phyloP scores from a whole-genome alignment of 768 basidiomycete species.

The Gloeophyllum trabeum region DNA sequence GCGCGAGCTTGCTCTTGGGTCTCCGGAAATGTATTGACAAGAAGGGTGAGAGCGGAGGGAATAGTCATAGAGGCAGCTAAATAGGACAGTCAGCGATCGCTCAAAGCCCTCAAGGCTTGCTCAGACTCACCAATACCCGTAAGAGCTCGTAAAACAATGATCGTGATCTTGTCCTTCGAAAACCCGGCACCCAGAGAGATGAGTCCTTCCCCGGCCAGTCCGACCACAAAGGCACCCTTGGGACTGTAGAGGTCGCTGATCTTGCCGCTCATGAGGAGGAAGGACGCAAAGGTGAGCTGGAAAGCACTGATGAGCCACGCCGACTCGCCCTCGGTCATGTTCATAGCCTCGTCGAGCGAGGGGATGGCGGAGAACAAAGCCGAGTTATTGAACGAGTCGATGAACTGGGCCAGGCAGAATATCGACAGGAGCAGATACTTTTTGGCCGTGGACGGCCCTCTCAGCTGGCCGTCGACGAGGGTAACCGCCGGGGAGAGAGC shows the following conservation, averaged over 20 bases:
- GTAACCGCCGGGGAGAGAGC: conserved; percentile 18
- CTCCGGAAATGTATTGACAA: conserved; percentile 39
- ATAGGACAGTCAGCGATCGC: too few relatives aligned
- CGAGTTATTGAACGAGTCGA: conserved; percentile 33
- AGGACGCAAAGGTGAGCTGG: conserved; percentile 29
- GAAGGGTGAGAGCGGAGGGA: conserved; percentile 37
- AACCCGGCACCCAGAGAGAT: conserved; percentile 37
- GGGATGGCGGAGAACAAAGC: conserved; percentile 28
- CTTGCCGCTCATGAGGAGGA: conserved; percentile 28
- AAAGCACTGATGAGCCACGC: conserved; percentile 33
- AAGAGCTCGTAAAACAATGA: conserved; percentile 40
- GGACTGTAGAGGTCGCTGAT: conserved; percentile 28
- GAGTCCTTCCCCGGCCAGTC: conserved; percentile 28
- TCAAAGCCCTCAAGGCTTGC: too few relatives aligned
- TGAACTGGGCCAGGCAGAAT: conserved; percentile 29
- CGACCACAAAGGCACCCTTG: conserved; percentile 29
- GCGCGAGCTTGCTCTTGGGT: conserved; percentile 34
- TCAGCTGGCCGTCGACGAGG: conserved; percentile 14
- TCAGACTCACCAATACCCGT: conserved; percentile 32
- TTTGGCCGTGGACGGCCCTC: conserved; percentile 12
- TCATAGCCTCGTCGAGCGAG: conserved; percentile 13
- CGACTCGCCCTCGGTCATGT: conserved; percentile 13
- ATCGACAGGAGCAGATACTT: conserved; percentile 21
- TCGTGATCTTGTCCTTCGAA: conserved; percentile 27
- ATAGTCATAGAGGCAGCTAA: conserved; percentile 36